These are phyloP conservation scores for Mucor sp. DNA, from an alignment of 371 early-diverging fungal species.

Conservation along the genomic window DNA sequence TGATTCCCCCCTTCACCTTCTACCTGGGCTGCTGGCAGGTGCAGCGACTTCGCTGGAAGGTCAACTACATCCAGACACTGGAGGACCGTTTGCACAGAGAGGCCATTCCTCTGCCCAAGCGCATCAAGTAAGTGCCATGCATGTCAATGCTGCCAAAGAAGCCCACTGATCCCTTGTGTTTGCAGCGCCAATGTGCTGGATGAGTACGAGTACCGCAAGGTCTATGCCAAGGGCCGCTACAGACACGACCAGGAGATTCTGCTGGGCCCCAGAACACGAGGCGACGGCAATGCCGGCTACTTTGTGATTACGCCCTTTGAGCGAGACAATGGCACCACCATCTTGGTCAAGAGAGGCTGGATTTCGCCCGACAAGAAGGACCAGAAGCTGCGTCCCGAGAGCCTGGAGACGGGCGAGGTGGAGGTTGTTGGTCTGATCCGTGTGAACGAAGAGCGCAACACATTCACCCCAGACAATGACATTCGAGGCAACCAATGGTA, in stretches of 20 bases:
- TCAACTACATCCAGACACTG: slow-evolving; percentile 71
- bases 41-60: slow-evolving; percentile 90
- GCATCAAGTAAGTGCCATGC: slow-evolving; percentile 51
- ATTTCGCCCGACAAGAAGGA: slow-evolving; percentile 73
- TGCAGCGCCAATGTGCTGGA: slow-evolving; percentile 50
- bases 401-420: slow-evolving; percentile 55
- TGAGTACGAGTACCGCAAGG: slow-evolving; percentile 76
- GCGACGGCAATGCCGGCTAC: slow-evolving; percentile 80
- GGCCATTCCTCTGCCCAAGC: slow-evolving; percentile 72
- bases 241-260: slow-evolving; percentile 77
- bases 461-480: slow-evolving; percentile 72
- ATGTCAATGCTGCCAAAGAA: too few species aligned
- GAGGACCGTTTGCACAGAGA: slow-evolving; percentile 67
- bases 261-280: slow-evolving; percentile 77
- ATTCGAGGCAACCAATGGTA: slow-evolving; percentile 80
- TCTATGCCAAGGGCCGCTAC: slow-evolving; percentile 68
- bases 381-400: slow-evolving; percentile 55
- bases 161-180: neutral
- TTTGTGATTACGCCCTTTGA: slow-evolving; percentile 85
- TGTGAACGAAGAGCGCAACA: slow-evolving; percentile 61
- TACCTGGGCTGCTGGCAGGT: slow-evolving; percentile 92
- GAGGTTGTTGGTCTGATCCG: slow-evolving; percentile 67
- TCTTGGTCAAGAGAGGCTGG: slow-evolving; percentile 91
- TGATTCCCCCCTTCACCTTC: slow-evolving; percentile 81
- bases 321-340: slow-evolving; percentile 70